Evolutionary conservation across 2,329 filamentous ascomycete genomes (phyloP), one percentile per base, ranked within the genome.

Genomic region (Gremmenia infestans): DNA sequence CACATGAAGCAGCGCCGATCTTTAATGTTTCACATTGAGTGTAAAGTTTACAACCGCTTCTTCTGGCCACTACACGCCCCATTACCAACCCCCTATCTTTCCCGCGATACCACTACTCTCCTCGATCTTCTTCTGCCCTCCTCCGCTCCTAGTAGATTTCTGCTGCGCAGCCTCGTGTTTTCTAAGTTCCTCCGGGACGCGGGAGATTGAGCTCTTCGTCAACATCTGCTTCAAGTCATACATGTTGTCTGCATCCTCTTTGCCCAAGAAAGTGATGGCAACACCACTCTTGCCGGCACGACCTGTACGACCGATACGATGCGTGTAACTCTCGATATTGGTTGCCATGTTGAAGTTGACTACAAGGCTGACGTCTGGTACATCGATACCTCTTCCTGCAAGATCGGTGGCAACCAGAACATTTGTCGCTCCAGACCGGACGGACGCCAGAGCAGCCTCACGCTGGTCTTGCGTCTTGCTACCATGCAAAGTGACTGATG

Each of bases 341-440:
- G 77, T 85, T 0, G 94, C 88, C 94, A 99, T 97, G 79, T 97
- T 99, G 82, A 97, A 99, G 77, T 99, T 99, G 71, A 99, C 81
- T 55, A 99, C 94, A 58, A 99, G 81, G 60, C 84, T 89, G 42
- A 99, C 94, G 69, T 97, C 94, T 0, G 89, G 86, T 4, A 99
- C 92, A 73, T 99, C 94, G 72, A 99, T 97, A 90, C 94, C 94
- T 78, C 94, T 86, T 60, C 93, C 94, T 1, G 94, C 94, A 55
- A 99, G 78, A 74, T 99, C 94, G 1, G 94, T 99, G 0, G 94
- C 94, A 52, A 99, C 94, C 39, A 99, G 82, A 0, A 99, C 89
- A 60, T 96, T 88, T 0, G 89, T 89, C 50, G 82, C 76, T 36
- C 91, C 91, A 45, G 84, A 84, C 37, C 92, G 89, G 25, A 99